phyloP scores from a whole-genome alignment of 768 basidiomycete genomes.

The Calocera viscosa region DNA sequence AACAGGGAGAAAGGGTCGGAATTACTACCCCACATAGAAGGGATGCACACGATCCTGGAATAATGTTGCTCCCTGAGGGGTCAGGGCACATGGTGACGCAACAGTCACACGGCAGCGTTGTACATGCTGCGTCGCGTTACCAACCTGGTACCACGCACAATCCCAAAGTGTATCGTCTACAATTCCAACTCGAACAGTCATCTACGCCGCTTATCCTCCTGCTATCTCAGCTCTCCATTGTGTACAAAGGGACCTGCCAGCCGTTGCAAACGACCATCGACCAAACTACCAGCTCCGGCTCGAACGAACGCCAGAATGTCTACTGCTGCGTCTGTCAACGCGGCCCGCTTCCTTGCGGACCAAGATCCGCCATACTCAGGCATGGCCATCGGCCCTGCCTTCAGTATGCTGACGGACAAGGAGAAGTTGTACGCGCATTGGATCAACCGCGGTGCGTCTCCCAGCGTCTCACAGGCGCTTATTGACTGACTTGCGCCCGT shows the following conservation, averaged over 20 bases:
- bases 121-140: background rate
- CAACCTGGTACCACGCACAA: background rate
- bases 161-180: background rate
- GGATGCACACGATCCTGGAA: too few species aligned
- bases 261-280: background rate
- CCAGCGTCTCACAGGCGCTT: background rate
- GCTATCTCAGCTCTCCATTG: background rate
- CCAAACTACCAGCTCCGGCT: background rate
- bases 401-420: constrained; percentile 35
- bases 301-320: background rate
- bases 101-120: background rate
- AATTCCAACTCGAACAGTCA: background rate
- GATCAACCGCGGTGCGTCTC: constrained; percentile 3
- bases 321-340: background rate
- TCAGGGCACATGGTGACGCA: too few species aligned
- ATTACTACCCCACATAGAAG: too few species aligned
- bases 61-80: too few species aligned
- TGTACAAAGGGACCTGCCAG: background rate
- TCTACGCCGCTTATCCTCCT: background rate
- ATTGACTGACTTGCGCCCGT: constrained; percentile 33
- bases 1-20: too few species aligned
- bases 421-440: constrained; percentile 75
- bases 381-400: background rate
- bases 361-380: background rate
- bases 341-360: background rate